Evolutionary conservation across 768 basidiomycete genomes (phyloP).

Genomic region (Agrocybe pediades): DNA sequence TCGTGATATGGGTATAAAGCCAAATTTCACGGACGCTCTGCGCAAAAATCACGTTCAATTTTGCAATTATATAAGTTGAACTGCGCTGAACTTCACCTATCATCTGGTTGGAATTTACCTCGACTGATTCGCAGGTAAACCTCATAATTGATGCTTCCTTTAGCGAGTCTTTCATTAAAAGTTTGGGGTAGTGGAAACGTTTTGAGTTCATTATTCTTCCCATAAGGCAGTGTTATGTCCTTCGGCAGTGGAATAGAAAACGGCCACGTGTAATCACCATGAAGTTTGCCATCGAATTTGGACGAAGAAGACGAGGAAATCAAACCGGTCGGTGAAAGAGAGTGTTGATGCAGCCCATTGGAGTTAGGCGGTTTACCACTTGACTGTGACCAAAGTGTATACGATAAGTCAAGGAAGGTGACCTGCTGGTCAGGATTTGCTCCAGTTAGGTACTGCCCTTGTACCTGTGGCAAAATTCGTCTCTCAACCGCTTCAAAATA

Average conservation of each 20-base stretch:
- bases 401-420: constrained; percentile 36
- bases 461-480: constrained; percentile 1
- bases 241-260: constrained; percentile 42
- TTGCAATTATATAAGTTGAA: neutral
- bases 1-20: constrained; percentile 33
- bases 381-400: constrained; percentile 37
- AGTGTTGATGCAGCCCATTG: neutral
- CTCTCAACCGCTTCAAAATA: neutral
- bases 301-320: neutral
- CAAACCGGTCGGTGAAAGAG: neutral
- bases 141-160: constrained; percentile 40
- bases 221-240: constrained; percentile 27
- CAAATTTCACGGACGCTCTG: constrained; percentile 33
- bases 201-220: constrained; percentile 20
- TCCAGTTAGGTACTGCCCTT: constrained; percentile 16
- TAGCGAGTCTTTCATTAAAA: constrained; percentile 39
- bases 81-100: constrained; percentile 2
- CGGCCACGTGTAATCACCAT: constrained; percentile 37
- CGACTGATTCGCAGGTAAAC: constrained; percentile 26
- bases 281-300: constrained; percentile 30
- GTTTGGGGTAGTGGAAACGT: constrained; percentile 37
- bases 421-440: constrained; percentile 29
- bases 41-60: neutral
- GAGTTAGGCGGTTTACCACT: constrained; percentile 25
- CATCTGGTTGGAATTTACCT: constrained; percentile 13